Percentiles rank a stretch among this genome's conserved stretches.
These are phyloP conservation scores for Hymenoscyphus salicellus DNA, from an alignment of 2,329 filamentous ascomycete species.

Conservation along the genomic window DNA sequence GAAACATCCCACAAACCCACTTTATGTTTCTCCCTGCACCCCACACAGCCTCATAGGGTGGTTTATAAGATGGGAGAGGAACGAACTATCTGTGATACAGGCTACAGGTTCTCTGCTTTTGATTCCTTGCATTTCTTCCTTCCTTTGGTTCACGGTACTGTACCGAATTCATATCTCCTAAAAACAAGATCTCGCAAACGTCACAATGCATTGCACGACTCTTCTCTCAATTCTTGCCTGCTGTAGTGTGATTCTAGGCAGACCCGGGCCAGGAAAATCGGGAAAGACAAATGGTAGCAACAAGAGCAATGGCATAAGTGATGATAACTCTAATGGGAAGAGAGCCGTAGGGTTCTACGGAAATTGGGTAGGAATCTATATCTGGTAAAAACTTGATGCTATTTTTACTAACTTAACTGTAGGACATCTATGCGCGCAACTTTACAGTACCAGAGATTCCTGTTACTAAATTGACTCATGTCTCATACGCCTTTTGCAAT, in stretches of 20 bases:
- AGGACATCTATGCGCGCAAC: slow-evolving; percentile 21
- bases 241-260: slow-evolving; percentile 13
- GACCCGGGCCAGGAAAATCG: background rate
- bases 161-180: background rate
- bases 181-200: slow-evolving; percentile 10
- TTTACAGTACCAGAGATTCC: slow-evolving; percentile 69
- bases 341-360: background rate
- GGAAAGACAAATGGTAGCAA: background rate
- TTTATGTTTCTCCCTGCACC: background rate
- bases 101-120: background rate
- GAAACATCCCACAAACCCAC: background rate
- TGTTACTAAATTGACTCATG: slow-evolving; percentile 65
- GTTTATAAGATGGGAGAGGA: background rate
- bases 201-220: slow-evolving; percentile 21
- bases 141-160: background rate
- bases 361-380: background rate
- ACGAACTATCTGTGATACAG: background rate
- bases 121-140: background rate
- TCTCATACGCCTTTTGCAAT: slow-evolving; percentile 79
- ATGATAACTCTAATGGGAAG: background rate
- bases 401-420: background rate
- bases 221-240: slow-evolving; percentile 11
- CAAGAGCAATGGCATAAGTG: background rate
- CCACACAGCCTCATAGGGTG: background rate
- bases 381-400: background rate